Conservation (phyloP, 2,329 filamentous ascomycete species). For the Phyllosticta citrichinensis region DNA sequence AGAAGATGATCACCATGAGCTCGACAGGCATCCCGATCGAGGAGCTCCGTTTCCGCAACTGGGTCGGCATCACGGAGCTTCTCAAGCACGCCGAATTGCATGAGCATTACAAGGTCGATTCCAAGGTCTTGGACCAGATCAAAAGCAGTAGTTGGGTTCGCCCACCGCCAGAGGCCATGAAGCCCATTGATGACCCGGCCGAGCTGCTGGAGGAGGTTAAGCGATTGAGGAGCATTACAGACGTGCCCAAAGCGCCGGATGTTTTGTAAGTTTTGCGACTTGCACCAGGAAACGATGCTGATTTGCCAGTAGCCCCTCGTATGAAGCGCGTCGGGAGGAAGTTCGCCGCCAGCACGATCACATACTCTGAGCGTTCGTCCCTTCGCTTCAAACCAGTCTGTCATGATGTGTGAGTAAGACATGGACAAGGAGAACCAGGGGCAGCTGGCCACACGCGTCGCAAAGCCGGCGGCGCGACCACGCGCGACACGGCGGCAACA, state of each 20-base stretch:
- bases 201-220: neutral
- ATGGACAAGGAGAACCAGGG: no score
- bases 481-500: no score
- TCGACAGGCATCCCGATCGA: constrained; percentile 33
- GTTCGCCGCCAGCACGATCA: neutral
- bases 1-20: constrained; percentile 13
- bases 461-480: no score
- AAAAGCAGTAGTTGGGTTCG: neutral
- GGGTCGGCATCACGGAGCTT: constrained; percentile 38
- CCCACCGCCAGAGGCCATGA: neutral
- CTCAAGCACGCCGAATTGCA: constrained; percentile 27
- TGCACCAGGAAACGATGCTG: neutral
- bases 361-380: neutral
- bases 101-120: neutral
- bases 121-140: no score
- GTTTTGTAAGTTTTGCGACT: neutral
- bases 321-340: neutral
- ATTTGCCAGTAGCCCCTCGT: neutral
- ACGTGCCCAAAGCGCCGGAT: neutral
- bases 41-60: constrained; percentile 40
- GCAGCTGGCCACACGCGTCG: no score
- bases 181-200: neutral
- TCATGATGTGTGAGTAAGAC: no score
- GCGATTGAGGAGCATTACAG: neutral
- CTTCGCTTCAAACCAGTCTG: no score